Evolutionary conservation across 2,329 filamentous ascomycete genomes (phyloP).

Genomic region (Lachnellula subtilissima): DNA sequence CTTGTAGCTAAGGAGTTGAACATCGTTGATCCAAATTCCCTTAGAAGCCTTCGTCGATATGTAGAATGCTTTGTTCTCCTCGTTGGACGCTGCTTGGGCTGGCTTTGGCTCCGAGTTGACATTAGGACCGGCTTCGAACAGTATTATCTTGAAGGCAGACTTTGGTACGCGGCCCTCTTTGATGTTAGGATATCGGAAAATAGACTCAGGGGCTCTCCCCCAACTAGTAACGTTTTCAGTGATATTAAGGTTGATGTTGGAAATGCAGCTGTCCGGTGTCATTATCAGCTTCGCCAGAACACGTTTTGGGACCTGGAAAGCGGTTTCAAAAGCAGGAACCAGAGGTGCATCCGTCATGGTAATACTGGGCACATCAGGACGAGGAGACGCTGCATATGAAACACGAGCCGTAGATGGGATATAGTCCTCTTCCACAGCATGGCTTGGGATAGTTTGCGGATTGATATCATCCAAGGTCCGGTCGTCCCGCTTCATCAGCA

Average conservation of each 20-base stretch:
- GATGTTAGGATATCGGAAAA: slow-evolving; percentile 56
- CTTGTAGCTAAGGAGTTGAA: slow-evolving; percentile 55
- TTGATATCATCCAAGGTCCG: slow-evolving; percentile 15
- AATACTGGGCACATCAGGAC: background rate
- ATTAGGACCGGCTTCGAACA: slow-evolving; percentile 51
- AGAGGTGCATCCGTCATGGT: background rate
- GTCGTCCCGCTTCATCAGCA: slow-evolving; percentile 29
- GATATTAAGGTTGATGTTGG: slow-evolving; percentile 59
- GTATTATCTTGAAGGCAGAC: slow-evolving; percentile 71
- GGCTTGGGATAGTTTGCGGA: background rate
- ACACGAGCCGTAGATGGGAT: slow-evolving; percentile 12
- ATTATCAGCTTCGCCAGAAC: slow-evolving; percentile 63
- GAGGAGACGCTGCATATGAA: slow-evolving; percentile 1
- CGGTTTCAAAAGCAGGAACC: slow-evolving; percentile 15
- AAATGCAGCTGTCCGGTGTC: slow-evolving; percentile 59
- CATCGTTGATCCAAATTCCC: slow-evolving; percentile 73
- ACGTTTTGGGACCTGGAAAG: slow-evolving; percentile 34
- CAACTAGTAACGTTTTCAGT: slow-evolving; percentile 67
- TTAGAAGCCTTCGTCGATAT: slow-evolving; percentile 74
- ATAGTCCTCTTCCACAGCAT: background rate
- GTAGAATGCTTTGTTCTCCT: slow-evolving; percentile 52
- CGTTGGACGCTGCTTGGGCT: slow-evolving; percentile 40
- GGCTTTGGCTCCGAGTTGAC: slow-evolving; percentile 54
- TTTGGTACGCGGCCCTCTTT: slow-evolving; percentile 73
- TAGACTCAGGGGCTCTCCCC: slow-evolving; percentile 69